Evolutionary conservation across 2,329 filamentous ascomycete species (phyloP).

Genomic region (Ophiostoma populinum): DNA sequence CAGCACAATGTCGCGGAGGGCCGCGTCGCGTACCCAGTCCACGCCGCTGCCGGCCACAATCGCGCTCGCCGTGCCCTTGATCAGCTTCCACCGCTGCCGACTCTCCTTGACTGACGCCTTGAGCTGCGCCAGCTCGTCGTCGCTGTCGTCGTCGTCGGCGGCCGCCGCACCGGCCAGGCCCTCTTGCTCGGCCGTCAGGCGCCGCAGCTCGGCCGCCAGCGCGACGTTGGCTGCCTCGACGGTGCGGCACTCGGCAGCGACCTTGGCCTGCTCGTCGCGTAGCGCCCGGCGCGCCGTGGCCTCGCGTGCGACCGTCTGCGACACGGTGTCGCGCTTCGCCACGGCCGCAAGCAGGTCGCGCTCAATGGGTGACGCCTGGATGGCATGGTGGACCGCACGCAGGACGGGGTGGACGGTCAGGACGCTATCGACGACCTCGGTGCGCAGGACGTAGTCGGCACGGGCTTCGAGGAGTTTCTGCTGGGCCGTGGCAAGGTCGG

Average conservation of each 20-base stretch:
- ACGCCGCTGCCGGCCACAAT: conserved; percentile 67
- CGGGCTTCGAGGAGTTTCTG: conserved; percentile 51
- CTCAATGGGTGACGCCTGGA: conserved; percentile 46
- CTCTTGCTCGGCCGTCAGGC: conserved; percentile 24
- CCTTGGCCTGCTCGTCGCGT: conserved; percentile 33
- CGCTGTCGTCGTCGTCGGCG: conserved; percentile 20
- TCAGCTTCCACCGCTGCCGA: conserved; percentile 50
- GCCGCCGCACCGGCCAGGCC: conserved; percentile 28
- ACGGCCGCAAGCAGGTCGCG: conserved; percentile 50
- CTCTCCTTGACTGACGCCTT: conserved; percentile 43
- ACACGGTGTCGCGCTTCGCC: conserved; percentile 48
- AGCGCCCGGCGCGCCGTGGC: conserved; percentile 33
- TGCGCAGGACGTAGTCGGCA: conserved; percentile 51
- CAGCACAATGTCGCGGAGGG: conserved; percentile 52
- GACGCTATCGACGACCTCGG: conserved; percentile 50
- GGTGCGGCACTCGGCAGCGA: conserved; percentile 40
- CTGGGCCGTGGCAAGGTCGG: conserved; percentile 37
- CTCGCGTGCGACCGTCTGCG: conserved; percentile 43
- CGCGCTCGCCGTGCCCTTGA: conserved; percentile 65
- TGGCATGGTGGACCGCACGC: conserved; percentile 56
- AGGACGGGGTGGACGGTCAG: conserved; percentile 59
- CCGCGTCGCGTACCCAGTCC: conserved; percentile 59
- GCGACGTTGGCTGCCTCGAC: conserved; percentile 42
- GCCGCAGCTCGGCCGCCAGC: conserved; percentile 44
- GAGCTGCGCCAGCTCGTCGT: conserved; percentile 34